Evolutionary conservation across 495 filamentous ascomycete genomes (phyloP), one percentile per base, ranked within the genome.

Genomic region (Hypoxylon subgilvum): DNA sequence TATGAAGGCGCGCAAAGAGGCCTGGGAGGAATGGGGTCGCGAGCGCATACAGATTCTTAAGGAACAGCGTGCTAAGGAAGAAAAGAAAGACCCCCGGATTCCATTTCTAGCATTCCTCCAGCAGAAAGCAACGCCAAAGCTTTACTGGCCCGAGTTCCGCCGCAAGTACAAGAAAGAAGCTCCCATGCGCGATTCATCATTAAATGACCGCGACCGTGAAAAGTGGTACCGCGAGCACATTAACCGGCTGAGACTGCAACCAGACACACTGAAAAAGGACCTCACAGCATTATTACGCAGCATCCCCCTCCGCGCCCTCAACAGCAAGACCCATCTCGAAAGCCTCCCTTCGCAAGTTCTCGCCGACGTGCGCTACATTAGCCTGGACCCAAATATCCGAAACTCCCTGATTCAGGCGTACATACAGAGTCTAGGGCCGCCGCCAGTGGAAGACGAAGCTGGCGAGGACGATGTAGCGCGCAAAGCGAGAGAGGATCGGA

Each of bases 91-190:
- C 61, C 95, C 94, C 6, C 79, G 83, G 17, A 90, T 96, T 52
- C 84, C 88, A 19, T 98, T 92, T 69, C 73, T 97, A 54, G 83
- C 82, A 0, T 91, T 98, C 59, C 76, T 98, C 16, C 84, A 92
- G 51, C 84, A 87, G 55, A 77, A 88, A 50, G 91, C 91, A 1
- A 93, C 86, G 0, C 87, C 89, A 1, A 97, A 96, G 73, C 76
- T 97, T 8, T 98, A 95, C 72, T 98, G 94, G 94, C 86, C 89
- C 0, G 94, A 98, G 68, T 98, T 98, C 70, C 90, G 90, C 58
- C 81, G 93, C 23, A 97, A 96, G 66, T 94, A 86, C 63, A 87
- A 86, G 54, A 91, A 88, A 55, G 91, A 93, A 50, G 68, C 81
- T 0, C 84, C 85, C 45, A 95, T 97, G 92, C 86, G 84, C 41